Conservation (phyloP, 2,329 filamentous ascomycete species). For the Nakataea oryzae region DNA sequence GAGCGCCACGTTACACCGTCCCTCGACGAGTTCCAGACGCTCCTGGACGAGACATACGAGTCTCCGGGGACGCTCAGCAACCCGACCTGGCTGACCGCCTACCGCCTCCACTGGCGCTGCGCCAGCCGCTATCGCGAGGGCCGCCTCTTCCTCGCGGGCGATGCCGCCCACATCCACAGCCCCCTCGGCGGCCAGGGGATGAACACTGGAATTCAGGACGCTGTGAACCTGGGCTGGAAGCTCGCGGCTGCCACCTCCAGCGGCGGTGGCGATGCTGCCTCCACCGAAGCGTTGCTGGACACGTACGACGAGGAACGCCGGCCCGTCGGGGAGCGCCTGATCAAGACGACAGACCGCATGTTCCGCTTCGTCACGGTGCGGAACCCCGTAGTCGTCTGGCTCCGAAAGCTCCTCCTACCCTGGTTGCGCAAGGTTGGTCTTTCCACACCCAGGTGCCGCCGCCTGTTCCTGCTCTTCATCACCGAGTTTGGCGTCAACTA, state of each 20-base stretch:
- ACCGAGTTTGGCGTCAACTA: conserved; percentile 33
- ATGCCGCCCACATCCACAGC: conserved; percentile 46
- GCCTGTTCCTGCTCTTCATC: conserved; percentile 20
- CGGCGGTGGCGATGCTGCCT: conserved; percentile 13
- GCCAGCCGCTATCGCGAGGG: conserved; percentile 30
- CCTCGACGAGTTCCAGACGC: conserved; percentile 20
- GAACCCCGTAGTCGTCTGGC: conserved; percentile 18
- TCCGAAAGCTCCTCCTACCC: conserved; percentile 27
- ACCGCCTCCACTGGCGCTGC: conserved; percentile 32
- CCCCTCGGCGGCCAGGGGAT: conserved; percentile 47
- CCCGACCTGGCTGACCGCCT: conserved; percentile 30
- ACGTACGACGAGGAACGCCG: conserved; percentile 36
- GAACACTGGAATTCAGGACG: conserved; percentile 45
- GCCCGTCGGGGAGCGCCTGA: conserved; percentile 5
- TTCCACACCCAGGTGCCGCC: conserved; percentile 10
- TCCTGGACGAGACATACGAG: background rate
- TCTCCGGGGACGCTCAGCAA: conserved; percentile 15
- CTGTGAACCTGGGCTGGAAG: conserved; percentile 45
- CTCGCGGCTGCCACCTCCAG: conserved; percentile 25
- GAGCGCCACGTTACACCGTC: conserved; percentile 10
- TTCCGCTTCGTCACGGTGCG: conserved; percentile 26
- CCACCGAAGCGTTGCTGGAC: conserved; percentile 28
- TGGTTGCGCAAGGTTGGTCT: conserved; percentile 25
- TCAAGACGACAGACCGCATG: conserved; percentile 22
- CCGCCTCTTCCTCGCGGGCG: conserved; percentile 42